Base-by-base conservation (phyloP, 1,284 basidiomycete species). In the Trichosporon asahii region DNA sequence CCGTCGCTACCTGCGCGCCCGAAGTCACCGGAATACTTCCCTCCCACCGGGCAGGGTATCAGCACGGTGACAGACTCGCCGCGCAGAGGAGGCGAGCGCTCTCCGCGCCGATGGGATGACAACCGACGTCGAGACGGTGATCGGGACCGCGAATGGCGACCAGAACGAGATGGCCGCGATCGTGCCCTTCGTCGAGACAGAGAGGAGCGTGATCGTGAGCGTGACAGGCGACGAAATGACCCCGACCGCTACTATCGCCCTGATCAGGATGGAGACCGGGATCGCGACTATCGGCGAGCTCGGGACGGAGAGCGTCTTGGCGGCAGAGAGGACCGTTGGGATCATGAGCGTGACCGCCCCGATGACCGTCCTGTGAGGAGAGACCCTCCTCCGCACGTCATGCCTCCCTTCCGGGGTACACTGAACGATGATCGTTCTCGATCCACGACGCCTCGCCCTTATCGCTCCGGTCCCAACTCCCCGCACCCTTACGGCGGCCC, bases 341-440 rank as follows among this genome's bases (percentile, higher is more conserved):
- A 46, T 5, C 21, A 21, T 21, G 44, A n/a, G 9, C 44, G 44
- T 4, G 44, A 46, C 14, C 18, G 44, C 15, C 15, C 1, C 49
- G 15, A 53, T 18, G 46, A 33, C 46, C 25, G 27, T 23, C 23
- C 15, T 9, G n/a, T 53, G 60, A 12, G 40, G 46, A 23, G 18
- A n/a, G 60, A 63, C 5, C 57, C 65, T 3, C 69, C 61, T 3
- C 69, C 69, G 23, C 69, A 64, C 18, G 25, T 44, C 18, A 64
- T 70, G 60, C 69, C 69, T 8, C 69, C 69, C 0, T 70, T 67
- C 66, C 44, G 44, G 2, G 65, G 65, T 0, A 69, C 67, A 1
- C 18, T 67, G 35, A 14, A 37, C 3, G 21, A 23, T 2, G 55
- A 61, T 11, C 57, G 57, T 7, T 61, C 57, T 9, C 27, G 57